Percentiles rank a stretch among this genome's conserved stretches.
These are phyloP conservation scores for Kwoniella dejecticola DNA, from an alignment of 768 basidiomycete species.

Conservation along the genomic window DNA sequence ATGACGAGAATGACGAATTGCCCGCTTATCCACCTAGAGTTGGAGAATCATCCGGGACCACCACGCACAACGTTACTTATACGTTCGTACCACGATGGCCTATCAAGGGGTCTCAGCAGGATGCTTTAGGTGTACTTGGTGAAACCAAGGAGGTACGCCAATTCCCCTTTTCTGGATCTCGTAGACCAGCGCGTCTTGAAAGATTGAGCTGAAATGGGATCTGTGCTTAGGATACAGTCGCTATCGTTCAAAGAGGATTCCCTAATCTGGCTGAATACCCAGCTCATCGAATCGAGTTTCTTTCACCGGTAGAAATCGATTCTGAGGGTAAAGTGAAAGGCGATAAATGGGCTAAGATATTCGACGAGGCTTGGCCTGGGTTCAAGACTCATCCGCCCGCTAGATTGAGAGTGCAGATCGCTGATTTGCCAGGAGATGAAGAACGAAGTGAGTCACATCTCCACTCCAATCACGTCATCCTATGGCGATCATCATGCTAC, in stretches of 20 bases:
- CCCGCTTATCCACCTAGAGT: conserved; percentile 19
- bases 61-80: conserved; percentile 27
- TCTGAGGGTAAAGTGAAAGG: background rate
- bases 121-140: conserved; percentile 37
- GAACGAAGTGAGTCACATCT: conserved; percentile 16
- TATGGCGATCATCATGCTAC: too few species aligned
- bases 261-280: conserved; percentile 23
- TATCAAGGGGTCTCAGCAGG: conserved; percentile 21
- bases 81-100: conserved; percentile 38
- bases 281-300: conserved; percentile 34
- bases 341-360: conserved; percentile 27
- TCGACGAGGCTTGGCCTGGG: conserved; percentile 40
- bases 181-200: too few species aligned
- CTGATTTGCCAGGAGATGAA: conserved; percentile 33
- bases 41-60: background rate
- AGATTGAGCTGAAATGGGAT: too few species aligned
- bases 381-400: conserved; percentile 26
- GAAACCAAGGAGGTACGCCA: conserved; percentile 26
- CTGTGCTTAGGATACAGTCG: conserved; percentile 24
- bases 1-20: conserved; percentile 3
- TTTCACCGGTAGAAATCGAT: conserved; percentile 19
- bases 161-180: too few species aligned
- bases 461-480: background rate
- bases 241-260: conserved; percentile 30
- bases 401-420: conserved; percentile 21